These are phyloP conservation scores for Delonix regia DNA, from an alignment of 306 rosid genomes.

Conservation along the genomic window DNA sequence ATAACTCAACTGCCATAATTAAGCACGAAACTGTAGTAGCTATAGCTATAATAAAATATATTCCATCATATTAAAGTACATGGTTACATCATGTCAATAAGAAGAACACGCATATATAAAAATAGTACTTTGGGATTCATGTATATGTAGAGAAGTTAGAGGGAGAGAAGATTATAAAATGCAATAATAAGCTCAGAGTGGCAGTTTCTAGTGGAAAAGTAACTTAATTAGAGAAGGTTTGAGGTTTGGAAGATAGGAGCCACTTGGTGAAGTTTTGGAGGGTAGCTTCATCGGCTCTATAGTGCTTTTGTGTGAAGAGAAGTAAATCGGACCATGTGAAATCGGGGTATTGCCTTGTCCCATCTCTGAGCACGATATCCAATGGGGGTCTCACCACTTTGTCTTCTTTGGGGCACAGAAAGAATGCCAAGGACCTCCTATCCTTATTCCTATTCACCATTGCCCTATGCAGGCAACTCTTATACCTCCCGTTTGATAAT, in stretches of 20 bases:
- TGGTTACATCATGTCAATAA: too few relatives aligned
- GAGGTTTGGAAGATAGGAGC: conserved; percentile 48
- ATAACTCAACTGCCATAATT: neutral
- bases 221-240: neutral
- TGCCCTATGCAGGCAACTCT: conserved; percentile 78
- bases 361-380: conserved; percentile 49
- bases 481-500: conserved; percentile 57
- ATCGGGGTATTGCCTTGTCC: conserved; percentile 59
- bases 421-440: conserved; percentile 82
- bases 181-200: too few relatives aligned
- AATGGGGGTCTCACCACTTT: conserved; percentile 66
- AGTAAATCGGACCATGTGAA: conserved; percentile 78
- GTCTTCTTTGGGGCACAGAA: conserved; percentile 75
- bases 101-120: too few relatives aligned
- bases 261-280: conserved; percentile 70
- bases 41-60: too few relatives aligned
- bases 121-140: too few relatives aligned
- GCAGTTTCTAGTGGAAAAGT: too few relatives aligned
- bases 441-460: conserved; percentile 58
- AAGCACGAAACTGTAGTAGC: too few relatives aligned
- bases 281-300: conserved; percentile 71
- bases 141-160: too few relatives aligned
- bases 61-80: too few relatives aligned
- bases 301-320: conserved; percentile 63
- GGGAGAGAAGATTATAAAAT: too few relatives aligned